Evolutionary conservation across 2,329 filamentous ascomycete species (phyloP).

Genomic region (Diaporthe citriasiana): DNA sequence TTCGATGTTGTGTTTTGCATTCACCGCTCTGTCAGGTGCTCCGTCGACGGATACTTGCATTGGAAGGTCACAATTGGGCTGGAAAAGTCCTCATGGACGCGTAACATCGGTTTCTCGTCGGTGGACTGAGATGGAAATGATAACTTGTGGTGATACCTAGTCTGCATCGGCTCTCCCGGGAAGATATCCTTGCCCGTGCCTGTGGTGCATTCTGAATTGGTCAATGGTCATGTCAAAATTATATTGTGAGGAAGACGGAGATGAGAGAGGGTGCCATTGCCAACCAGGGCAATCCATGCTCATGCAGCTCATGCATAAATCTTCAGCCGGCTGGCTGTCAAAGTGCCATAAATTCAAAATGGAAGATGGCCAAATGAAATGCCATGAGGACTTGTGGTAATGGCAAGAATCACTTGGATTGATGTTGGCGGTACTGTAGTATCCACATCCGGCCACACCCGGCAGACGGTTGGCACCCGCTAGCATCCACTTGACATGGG

Average conservation of each 20-base stretch:
- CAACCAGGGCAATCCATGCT: constrained; percentile 1
- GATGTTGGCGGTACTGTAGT: no score
- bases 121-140: background rate
- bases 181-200: background rate
- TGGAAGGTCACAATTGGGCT: background rate
- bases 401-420: background rate
- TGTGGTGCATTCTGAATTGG: background rate
- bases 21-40: background rate
- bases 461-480: background rate
- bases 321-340: background rate
- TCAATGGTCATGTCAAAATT: background rate
- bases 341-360: background rate
- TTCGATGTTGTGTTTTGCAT: background rate
- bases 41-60: background rate
- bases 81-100: background rate
- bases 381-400: background rate
- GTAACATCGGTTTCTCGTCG: background rate
- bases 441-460: background rate
- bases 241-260: no score
- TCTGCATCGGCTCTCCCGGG: no score
- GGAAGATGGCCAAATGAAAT: background rate
- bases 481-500: background rate
- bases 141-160: background rate
- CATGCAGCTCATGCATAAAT: constrained; percentile 5
- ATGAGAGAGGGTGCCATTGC: background rate